Evolutionary conservation across 345 rosid genomes (phyloP).

Genomic region (Psidium friedrichsthalianum): DNA sequence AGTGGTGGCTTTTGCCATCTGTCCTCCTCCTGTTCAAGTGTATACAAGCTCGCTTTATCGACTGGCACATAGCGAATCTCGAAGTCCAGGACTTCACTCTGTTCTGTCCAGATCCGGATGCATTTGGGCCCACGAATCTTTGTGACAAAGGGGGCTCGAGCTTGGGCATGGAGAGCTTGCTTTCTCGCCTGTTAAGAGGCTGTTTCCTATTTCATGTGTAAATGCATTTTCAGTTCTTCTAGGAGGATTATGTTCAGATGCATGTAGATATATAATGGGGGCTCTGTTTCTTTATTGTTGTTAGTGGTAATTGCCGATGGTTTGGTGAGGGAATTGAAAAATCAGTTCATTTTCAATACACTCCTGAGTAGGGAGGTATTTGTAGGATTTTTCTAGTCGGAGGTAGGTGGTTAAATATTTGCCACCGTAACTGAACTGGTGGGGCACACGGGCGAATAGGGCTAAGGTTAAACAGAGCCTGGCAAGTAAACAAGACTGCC

Average conservation of each 20-base stretch:
- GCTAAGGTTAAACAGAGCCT: background rate
- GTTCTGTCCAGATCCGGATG: slow-evolving; percentile 73
- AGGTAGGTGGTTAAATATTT: background rate
- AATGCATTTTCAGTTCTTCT: background rate
- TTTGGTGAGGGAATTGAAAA: background rate
- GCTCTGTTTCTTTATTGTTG: background rate
- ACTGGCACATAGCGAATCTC: slow-evolving; percentile 91
- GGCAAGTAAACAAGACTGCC: background rate
- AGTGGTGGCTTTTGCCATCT: slow-evolving; percentile 93
- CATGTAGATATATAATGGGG: background rate
- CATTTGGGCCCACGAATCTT: slow-evolving; percentile 86
- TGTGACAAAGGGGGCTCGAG: slow-evolving; percentile 18
- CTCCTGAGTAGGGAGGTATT: background rate
- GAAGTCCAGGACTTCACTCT: slow-evolving; percentile 77
- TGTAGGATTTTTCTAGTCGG: background rate
- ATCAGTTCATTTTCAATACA: background rate
- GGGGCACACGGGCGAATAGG: background rate
- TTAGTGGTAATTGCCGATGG: background rate
- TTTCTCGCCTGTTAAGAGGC: background rate
- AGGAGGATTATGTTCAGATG: background rate
- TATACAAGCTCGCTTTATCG: slow-evolving; percentile 72
- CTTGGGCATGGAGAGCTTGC: background rate
- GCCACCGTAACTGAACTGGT: too few relatives aligned
- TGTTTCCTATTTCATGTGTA: background rate
- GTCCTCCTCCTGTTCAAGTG: slow-evolving; percentile 55